Percentiles rank a stretch among this genome's conserved stretches.
phyloP scores from a whole-genome alignment of 2,329 filamentous ascomycete genomes.

The Hymenoscyphus fructigenus region DNA sequence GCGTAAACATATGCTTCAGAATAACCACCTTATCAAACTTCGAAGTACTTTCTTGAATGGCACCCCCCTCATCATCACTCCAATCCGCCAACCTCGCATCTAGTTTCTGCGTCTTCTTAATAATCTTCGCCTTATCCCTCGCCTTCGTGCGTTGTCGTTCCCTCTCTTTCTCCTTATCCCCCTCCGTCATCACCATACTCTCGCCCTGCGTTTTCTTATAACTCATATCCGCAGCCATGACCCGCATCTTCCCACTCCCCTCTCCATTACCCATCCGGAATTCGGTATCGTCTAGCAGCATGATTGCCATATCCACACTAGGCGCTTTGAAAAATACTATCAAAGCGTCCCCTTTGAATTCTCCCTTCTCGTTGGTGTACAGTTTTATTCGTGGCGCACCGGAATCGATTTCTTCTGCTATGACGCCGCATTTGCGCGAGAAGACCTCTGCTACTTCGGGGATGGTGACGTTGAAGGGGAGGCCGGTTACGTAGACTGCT shows the following conservation, averaged over 20 bases:
- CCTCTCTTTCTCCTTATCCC: slow-evolving; percentile 38
- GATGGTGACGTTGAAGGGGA: slow-evolving; percentile 75
- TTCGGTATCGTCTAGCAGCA: slow-evolving; percentile 76
- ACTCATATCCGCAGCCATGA: slow-evolving; percentile 81
- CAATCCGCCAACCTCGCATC: slow-evolving; percentile 92
- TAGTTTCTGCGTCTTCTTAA: slow-evolving; percentile 86
- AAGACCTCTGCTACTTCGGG: slow-evolving; percentile 84
- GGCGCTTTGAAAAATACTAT: slow-evolving; percentile 94
- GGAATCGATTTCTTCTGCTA: slow-evolving; percentile 91
- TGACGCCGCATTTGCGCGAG: slow-evolving; percentile 80
- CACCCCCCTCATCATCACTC: slow-evolving; percentile 80
- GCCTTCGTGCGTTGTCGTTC: slow-evolving; percentile 51
- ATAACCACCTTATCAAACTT: slow-evolving; percentile 80
- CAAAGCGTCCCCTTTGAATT: slow-evolving; percentile 91
- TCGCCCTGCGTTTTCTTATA: slow-evolving; percentile 84
- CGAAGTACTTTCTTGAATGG: slow-evolving; percentile 54
- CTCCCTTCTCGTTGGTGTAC: slow-evolving; percentile 77
- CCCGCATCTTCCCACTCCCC: slow-evolving; percentile 64
- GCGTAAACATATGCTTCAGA: slow-evolving; percentile 89
- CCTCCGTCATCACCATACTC: slow-evolving; percentile 36
- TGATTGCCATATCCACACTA: slow-evolving; percentile 83
- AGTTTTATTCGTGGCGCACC: slow-evolving; percentile 88
- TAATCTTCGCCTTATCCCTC: slow-evolving; percentile 83
- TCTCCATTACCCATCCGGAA: slow-evolving; percentile 63
- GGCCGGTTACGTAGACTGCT: slow-evolving; percentile 86